These are phyloP conservation scores for Chlamydomonas urium DNA, from an alignment of 139 green algal genomes.

Conservation along the genomic window DNA sequence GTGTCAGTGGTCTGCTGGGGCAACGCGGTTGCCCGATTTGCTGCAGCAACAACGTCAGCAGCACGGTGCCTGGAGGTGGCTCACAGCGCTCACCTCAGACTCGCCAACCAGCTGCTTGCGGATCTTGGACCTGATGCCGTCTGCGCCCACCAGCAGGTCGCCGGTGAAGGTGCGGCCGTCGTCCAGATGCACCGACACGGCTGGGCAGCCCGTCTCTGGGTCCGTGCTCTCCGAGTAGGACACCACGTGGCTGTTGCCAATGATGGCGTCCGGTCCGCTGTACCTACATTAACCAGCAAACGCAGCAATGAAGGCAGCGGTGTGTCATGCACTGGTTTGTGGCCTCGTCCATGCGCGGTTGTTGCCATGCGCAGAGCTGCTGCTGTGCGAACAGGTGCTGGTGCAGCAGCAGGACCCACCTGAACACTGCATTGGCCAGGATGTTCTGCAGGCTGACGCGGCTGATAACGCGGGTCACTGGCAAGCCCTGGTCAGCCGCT, in stretches of 20 bases:
- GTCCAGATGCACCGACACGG: conserved; percentile 54
- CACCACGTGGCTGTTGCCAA: conserved; percentile 58
- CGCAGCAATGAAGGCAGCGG: neutral
- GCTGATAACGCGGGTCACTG: conserved; percentile 91
- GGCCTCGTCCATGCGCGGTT: too few relatives aligned
- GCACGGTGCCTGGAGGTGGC: too few relatives aligned
- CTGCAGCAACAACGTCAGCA: too few relatives aligned
- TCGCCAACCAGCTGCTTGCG: conserved; percentile 68
- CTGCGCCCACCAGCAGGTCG: conserved; percentile 89
- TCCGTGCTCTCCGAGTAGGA: conserved; percentile 51
- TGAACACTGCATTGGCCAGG: conserved; percentile 48
- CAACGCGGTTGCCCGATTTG: too few relatives aligned
- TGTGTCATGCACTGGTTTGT: too few relatives aligned
- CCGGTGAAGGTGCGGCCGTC: conserved; percentile 63
- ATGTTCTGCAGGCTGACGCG: conserved; percentile 70
- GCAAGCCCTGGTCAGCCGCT: conserved; percentile 81
- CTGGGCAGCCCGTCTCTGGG: conserved; percentile 21
- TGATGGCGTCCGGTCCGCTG: conserved; percentile 39
- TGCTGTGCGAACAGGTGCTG: too few relatives aligned
- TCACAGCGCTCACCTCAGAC: conserved; percentile 11
- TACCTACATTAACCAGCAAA: conserved; percentile 17
- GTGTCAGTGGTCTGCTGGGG: too few relatives aligned
- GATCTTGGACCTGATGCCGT: conserved; percentile 92
- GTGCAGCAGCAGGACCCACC: too few relatives aligned
- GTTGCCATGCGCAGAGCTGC: too few relatives aligned